phyloP scores from a whole-genome alignment of 1,284 basidiomycete species.

The Sanghuangporus sanghuang region DNA sequence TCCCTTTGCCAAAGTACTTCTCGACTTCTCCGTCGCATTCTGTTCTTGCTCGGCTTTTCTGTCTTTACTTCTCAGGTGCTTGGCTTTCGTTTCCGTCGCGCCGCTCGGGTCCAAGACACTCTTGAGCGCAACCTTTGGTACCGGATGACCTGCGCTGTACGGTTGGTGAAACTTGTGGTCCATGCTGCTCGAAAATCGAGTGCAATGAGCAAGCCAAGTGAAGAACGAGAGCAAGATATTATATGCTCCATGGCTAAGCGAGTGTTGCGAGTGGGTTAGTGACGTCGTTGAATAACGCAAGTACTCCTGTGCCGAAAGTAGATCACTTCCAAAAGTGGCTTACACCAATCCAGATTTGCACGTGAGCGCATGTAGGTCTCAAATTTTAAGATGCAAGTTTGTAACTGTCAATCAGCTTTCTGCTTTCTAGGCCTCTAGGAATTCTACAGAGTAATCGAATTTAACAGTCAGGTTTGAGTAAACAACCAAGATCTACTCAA shows the following conservation, averaged over 20 bases:
- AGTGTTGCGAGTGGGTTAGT: not conserved
- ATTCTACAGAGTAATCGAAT: too few relatives aligned
- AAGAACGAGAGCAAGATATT: not conserved
- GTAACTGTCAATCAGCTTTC: too few relatives aligned
- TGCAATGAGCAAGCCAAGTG: not conserved
- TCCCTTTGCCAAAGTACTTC: constrained; percentile 17
- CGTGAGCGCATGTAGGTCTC: too few relatives aligned
- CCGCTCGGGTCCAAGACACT: constrained; percentile 11
- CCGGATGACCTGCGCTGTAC: constrained; percentile 8
- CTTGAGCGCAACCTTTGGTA: constrained; percentile 13
- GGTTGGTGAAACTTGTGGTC: constrained; percentile 6
- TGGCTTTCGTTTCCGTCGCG: constrained; percentile 16
- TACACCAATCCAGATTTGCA: too few relatives aligned
- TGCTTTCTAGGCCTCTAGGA: too few relatives aligned
- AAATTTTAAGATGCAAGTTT: too few relatives aligned
- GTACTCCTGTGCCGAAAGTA: not conserved
- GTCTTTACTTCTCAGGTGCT: constrained; percentile 23
- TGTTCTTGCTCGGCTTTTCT: constrained; percentile 28
- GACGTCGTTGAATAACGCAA: constrained; percentile 1
- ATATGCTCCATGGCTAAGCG: not conserved
- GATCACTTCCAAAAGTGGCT: not conserved
- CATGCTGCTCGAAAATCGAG: not conserved
- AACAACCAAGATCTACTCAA: not conserved
- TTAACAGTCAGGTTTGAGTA: not conserved
- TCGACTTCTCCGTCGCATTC: constrained; percentile 8